Percentiles rank a stretch among this genome's conserved stretches.
Conservation (phyloP, 164 flowering plant genomes). For the Vitis rotundifolia region DNA sequence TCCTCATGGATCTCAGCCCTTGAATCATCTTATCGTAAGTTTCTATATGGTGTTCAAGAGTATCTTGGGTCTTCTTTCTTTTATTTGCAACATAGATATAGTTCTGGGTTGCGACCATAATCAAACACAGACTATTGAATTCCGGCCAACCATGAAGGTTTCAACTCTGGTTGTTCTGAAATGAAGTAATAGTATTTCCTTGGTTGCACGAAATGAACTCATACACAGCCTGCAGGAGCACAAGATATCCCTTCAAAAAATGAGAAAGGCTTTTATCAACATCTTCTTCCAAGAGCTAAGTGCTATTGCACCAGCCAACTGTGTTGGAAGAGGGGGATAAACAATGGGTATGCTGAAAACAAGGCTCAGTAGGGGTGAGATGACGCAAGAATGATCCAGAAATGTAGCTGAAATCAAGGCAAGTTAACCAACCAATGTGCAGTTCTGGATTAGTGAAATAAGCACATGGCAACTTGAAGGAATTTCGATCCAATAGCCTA, state of each 20-base stretch:
- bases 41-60: not conserved
- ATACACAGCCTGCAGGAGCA: too few species aligned
- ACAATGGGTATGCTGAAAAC: not conserved
- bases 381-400: not conserved
- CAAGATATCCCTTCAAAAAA: too few species aligned
- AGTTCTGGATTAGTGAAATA: not conserved
- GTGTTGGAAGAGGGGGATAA: not conserved
- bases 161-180: too few species aligned
- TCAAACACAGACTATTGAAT: too few species aligned
- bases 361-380: not conserved
- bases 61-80: not conserved
- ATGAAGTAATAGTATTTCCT: too few species aligned
- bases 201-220: too few species aligned
- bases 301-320: too few species aligned
- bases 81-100: not conserved
- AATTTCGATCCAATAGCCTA: not conserved
- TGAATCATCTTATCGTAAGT: not conserved
- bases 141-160: too few species aligned
- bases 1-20: not conserved
- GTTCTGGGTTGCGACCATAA: not conserved
- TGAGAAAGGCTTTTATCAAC: too few species aligned
- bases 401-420: not conserved
- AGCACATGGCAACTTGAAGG: not conserved
- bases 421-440: not conserved
- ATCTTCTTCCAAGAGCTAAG: too few species aligned